Evolutionary conservation across 2,329 filamentous ascomycete genomes (phyloP), one percentile per base, ranked within the genome.

Genomic region (Hawksworthiomyces lignivorus): DNA sequence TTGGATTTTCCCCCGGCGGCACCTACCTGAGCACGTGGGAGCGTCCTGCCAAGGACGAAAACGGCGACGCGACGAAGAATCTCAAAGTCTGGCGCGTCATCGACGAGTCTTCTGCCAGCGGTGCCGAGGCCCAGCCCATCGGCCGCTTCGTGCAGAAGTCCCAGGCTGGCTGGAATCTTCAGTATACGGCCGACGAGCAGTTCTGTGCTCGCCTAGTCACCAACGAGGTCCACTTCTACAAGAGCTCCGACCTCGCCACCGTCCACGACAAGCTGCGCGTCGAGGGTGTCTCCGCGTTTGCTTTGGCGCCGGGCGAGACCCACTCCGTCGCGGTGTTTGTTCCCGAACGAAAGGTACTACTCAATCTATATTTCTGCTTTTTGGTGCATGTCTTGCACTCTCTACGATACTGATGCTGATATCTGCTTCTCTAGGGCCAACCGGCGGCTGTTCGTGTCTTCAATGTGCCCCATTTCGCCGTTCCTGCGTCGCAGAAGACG

Each of bases 1-100:
- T 98, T 47, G 87, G 83, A 51, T 98, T 98, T 68, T 98, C 92
- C 20, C 92, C 90, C 5, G 73, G 81, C 43, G 92, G 92, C 48
- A 92, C 86, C 44, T 98, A 86, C 64, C 72, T 97, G 60, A 95
- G 94, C 60, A 97, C 92, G 41, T 97, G 89, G 88, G 90, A 98
- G 70, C 82, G 92, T 27, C 84, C 88, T 8, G 75, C 77, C 52
- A 97, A 97, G 70, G 90, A 97, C 57, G 90, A 90, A 58, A 82
- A 85, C 47, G 92, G 92, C 44, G 87, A 96, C 63, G 88, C 92
- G 34, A 82, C 80, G 54, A 96, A 95, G 77, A 98, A 98, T 62
- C 71, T 98, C 51, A 97, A 96, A 73, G 82, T 98, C 54, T 98
- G 92, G 92, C 80, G 81, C 59, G 88, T 86, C 27, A 68, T 87